Base-by-base conservation (phyloP, 345 rosid genomes). In the thale cress (Arabidopsis thaliana) region DNA sequence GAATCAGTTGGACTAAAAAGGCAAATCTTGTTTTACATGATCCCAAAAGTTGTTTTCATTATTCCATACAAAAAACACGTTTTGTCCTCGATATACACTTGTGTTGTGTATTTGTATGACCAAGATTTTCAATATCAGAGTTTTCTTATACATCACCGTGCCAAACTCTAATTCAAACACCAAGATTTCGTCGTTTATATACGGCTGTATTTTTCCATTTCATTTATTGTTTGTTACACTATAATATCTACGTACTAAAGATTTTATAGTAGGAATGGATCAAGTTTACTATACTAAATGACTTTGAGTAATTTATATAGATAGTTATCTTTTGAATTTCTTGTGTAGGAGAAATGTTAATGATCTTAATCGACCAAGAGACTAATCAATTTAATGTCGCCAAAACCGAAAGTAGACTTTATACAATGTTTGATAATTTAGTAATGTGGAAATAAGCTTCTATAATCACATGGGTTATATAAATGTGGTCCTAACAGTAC, bases 11-110 rank as follows among this genome's bases (percentile, higher is more conserved):
- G 62, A 24, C 68, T 51, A 40, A 38, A 59, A 75, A 75, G 79
- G 74, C 56, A 53, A 41, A 67, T 36, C 8, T 67, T 59, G 74
- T 59, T 75, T 75, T 67, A 64, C 69, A 75, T 67, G 68, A 75
- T 68, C 37, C 42, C 50, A 64, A 74, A 65, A 45, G 32, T 49
- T 37, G 40, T 44, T 51, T 61, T 51, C 41, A 9, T 30, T 32
- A 52, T 51, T 22, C 60, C 33, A 38, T 4, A 28, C 60, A 10
- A 48, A 20, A 50, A 62, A 48, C 69, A 63, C 70, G 70, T 52
- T 73, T 65, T 65, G 9, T 45, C 65, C 22, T 65, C 14, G 49
- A 41, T 65, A 16, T 34, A 74, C 49, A 74, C 72, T 74, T 74
- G 72, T 65, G 65, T 56, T 34, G 71, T 65, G 65, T 74, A 45